A percentile compares a stretch with the other conserved stretches of the same genome.
phyloP scores from a whole-genome alignment of 108 stramenopile genomes.

The Cyclostephanos invisitatus region DNA sequence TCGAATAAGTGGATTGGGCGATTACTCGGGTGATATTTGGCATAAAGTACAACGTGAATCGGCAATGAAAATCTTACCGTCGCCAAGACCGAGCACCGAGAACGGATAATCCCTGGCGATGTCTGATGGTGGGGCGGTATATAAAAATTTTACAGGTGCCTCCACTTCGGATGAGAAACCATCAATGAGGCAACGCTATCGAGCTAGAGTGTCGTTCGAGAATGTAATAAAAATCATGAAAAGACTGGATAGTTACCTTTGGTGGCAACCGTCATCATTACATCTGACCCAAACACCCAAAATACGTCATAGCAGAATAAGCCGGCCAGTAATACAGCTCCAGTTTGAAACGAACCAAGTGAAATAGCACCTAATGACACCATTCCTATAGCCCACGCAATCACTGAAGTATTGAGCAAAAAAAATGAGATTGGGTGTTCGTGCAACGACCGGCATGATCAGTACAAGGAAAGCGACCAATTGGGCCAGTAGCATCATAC shows the following conservation, averaged over 20 bases:
- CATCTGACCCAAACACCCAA: conserved; percentile 53
- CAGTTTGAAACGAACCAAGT: conserved; percentile 53
- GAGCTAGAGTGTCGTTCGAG: neutral
- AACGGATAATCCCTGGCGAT: conserved; percentile 45
- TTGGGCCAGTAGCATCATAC: neutral
- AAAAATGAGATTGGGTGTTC: neutral
- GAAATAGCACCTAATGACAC: conserved; percentile 41
- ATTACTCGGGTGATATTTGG: neutral
- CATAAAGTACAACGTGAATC: neutral
- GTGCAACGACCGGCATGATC: neutral
- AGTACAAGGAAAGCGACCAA: conserved; percentile 1
- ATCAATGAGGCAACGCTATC: neutral
- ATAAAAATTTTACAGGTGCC: conserved; percentile 62
- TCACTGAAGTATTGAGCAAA: conserved; percentile 4
- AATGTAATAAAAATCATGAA: neutral
- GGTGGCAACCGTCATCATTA: conserved; percentile 59
- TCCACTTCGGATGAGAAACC: conserved; percentile 25
- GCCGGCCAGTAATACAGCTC: conserved; percentile 53
- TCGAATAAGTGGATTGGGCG: neutral
- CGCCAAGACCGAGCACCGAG: conserved; percentile 62
- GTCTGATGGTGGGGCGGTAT: conserved; percentile 48
- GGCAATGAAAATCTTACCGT: conserved; percentile 21
- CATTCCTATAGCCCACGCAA: conserved; percentile 55
- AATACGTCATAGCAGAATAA: conserved; percentile 70
- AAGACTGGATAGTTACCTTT: conserved; percentile 6